Percentiles rank a stretch among this genome's conserved stretches.
Conservation (phyloP, 2,329 filamentous ascomycete genomes). For the Tolypocladium nubicola region DNA sequence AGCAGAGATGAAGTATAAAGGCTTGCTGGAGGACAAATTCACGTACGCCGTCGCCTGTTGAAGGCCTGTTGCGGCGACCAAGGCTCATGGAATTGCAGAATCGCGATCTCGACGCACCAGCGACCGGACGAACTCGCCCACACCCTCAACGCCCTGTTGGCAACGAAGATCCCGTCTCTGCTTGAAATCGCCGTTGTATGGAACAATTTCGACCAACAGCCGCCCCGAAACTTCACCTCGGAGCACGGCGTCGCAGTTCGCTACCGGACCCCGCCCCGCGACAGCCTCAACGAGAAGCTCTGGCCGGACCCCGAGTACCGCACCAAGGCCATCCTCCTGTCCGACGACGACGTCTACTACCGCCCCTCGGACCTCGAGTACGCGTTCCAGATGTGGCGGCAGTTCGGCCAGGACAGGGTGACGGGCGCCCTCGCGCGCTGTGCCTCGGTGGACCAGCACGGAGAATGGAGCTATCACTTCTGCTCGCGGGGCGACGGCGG, state of each 20-base stretch:
- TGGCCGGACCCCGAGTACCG: constrained; percentile 23
- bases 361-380: constrained; percentile 26
- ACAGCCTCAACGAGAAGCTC: constrained; percentile 28
- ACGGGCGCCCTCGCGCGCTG: constrained; percentile 27
- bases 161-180: constrained; percentile 22
- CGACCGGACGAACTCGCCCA: constrained; percentile 23
- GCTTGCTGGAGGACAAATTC: constrained; percentile 18
- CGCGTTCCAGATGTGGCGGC: constrained; percentile 29
- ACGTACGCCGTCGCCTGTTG: constrained; percentile 11
- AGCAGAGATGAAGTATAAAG: constrained; percentile 12
- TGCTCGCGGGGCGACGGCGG: constrained; percentile 15
- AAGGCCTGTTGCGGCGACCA: neutral
- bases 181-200: constrained; percentile 26
- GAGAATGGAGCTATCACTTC: constrained; percentile 19
- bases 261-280: constrained; percentile 18
- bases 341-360: constrained; percentile 29
- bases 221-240: constrained; percentile 18
- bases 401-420: constrained; percentile 22
- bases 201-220: constrained; percentile 21
- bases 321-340: constrained; percentile 27
- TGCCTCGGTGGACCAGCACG: constrained; percentile 12
- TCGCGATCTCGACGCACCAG: constrained; percentile 24
- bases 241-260: constrained; percentile 20
- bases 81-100: constrained; percentile 11
- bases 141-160: constrained; percentile 17